Conservation (phyloP, 2,329 filamentous ascomycete genomes). For the Zymoseptoria pseudotritici region DNA sequence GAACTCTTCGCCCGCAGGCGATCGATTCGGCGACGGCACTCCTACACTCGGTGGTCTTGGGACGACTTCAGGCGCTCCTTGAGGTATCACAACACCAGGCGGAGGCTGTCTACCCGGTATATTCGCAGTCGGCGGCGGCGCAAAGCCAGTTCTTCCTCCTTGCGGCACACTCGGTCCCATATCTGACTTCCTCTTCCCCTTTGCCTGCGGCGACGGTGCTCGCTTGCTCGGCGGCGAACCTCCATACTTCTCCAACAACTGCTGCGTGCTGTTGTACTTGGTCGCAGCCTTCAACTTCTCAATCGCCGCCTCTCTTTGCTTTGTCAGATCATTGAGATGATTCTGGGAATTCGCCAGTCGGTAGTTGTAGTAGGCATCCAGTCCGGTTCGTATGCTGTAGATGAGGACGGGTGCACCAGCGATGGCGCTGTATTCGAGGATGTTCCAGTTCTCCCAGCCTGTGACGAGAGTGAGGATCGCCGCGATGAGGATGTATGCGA, state of each 20-base stretch:
- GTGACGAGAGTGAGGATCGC: slow-evolving; percentile 78
- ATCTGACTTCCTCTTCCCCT: slow-evolving; percentile 21
- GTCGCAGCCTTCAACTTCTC: slow-evolving; percentile 91
- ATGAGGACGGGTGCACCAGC: slow-evolving; percentile 68
- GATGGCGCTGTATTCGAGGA: slow-evolving; percentile 70
- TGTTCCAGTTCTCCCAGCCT: slow-evolving; percentile 70
- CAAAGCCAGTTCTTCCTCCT: slow-evolving; percentile 47
- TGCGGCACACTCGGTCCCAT: slow-evolving; percentile 10
- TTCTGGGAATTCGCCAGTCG: slow-evolving; percentile 63
- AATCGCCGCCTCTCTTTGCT: slow-evolving; percentile 78
- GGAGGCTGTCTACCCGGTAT: slow-evolving; percentile 39
- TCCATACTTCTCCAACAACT: slow-evolving; percentile 91
- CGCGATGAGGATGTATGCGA: slow-evolving; percentile 81
- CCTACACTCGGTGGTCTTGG: slow-evolving; percentile 1
- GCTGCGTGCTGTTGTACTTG: slow-evolving; percentile 89
- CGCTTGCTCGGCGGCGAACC: slow-evolving; percentile 44
- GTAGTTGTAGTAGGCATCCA: slow-evolving; percentile 70
- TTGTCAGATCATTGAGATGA: slow-evolving; percentile 66
- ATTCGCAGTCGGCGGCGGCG: slow-evolving; percentile 59
- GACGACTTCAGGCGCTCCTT: slow-evolving; percentile 3
- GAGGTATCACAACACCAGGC: slow-evolving; percentile 5
- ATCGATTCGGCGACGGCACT: slow-evolving; percentile 1
- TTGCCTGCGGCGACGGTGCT: slow-evolving; percentile 32
- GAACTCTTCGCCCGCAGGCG: slow-evolving; percentile 51
- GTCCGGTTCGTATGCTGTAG: slow-evolving; percentile 60